Evolutionary conservation across 768 basidiomycete genomes (phyloP), one percentile per base, ranked within the genome.

Genomic region (Lyophyllum shimeji): DNA sequence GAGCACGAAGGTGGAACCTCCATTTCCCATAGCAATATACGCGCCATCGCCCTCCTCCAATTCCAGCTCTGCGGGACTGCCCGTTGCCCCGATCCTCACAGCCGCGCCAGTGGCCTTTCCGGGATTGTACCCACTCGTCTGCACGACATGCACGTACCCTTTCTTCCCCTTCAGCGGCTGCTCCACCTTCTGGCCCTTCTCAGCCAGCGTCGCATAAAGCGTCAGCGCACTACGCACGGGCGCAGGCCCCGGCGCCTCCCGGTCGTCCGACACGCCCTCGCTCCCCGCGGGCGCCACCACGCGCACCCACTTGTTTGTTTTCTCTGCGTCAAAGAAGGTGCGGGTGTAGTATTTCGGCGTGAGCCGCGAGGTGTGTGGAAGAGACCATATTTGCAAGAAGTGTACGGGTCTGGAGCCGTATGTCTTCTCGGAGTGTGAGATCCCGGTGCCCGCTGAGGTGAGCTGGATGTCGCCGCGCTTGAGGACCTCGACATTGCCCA

Each of bases 371-470:
- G 68, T 69, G 52, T 71, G 67, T 0, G 81, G 81, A 0, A 76
- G 7, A 39, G 79, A 73, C 81, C 80, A 82, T 58, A 82, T 82
- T 58, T 82, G 80, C 18, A 81, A 74, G 69, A 82, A 82, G 58
- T 82, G 81, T 4, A 78, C 80, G 48, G 70, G 71, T 37, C 68
- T 68, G 33, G 64, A 46, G 18, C 79, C 78, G 53, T 79, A 64
- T 1, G 76, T 70, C 44, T 80, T 79, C 66, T 83, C 80, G 27
- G 86, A 87, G 70, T 98, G 95, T 0, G 85, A 79, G 64, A 98
- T 96, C 3, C 96, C 96, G 0, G 89, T 95, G 9, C 95, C 95
- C 0, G 95, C 86, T 1, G 89, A 93, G 1, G 95, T 95, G 74
- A 97, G 83, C 69, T 98, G 95, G 29, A 98, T 63, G 63, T 93